Conservation (phyloP, 2,329 filamentous ascomycete species). For the Penicillium palitans region DNA sequence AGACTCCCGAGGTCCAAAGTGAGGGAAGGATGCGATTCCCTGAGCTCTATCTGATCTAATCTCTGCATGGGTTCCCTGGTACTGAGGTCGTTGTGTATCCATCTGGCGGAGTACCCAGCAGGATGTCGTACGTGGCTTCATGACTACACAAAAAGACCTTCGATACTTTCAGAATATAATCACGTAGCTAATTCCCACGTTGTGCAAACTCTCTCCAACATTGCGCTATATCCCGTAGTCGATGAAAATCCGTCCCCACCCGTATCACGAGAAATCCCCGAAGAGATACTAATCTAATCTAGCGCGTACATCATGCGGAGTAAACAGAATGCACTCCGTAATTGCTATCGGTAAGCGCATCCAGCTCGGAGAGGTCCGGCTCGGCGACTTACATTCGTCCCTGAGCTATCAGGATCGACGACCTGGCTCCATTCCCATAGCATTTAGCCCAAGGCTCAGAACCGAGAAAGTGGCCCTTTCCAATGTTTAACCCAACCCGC, state of each 20-base stretch:
- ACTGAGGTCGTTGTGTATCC: background rate
- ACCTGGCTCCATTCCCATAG: constrained; percentile 14
- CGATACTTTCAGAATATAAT: background rate
- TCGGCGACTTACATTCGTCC: background rate
- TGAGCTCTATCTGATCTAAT: constrained; percentile 2
- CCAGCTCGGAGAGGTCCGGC: background rate
- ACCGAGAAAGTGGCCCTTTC: constrained; percentile 19
- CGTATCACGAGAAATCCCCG: background rate
- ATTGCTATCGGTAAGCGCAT: background rate
- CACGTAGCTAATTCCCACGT: background rate
- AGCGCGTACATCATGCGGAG: constrained; percentile 3
- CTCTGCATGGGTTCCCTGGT: background rate
- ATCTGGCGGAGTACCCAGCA: background rate
- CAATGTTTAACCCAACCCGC: background rate
- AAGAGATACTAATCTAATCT: background rate
- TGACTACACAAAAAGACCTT: background rate
- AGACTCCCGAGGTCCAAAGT: background rate
- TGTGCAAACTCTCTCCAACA: background rate
- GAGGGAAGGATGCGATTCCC: background rate
- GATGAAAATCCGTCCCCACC: constrained; percentile 1
- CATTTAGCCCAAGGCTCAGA: constrained; percentile 9
- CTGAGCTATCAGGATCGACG: constrained; percentile 18
- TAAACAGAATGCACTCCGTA: background rate
- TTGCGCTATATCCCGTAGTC: constrained; percentile 4
- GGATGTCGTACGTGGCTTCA: background rate